Base-by-base conservation (phyloP, 305 asterid species). In the Andrographis paniculata region DNA sequence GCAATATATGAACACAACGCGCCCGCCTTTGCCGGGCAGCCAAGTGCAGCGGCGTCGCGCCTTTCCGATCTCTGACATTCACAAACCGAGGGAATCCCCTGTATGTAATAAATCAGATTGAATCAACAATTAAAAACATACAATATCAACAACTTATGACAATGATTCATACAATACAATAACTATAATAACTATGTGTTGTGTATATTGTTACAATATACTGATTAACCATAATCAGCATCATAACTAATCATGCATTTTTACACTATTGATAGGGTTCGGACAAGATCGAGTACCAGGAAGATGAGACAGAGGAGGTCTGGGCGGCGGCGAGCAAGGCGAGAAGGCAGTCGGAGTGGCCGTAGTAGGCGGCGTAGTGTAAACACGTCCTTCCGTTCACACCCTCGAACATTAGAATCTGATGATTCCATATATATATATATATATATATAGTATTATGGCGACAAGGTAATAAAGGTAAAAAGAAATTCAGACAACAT, bases 301-400 rank as follows among this genome's bases (percentile, higher is more conserved):
- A 84, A 66, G 72, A 70, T 9, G 97, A 68, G 43, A 88, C 74
- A 17, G 75, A 92, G 51, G 93, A 74, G 50, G 81, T 70, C 5
- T 77, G 78, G 20, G 98, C 98, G 6, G 82, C 69, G 1, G 77
- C 58, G 23, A 89, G 93, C 72, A 85, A 82, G 38, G 63, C 63
- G 41, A 76, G 70, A 20, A 89, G 87, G 71, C 93, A 89, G 59
- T 76, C 92, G 1, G 72, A 72, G 62, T 80, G 87, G 51, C 98
- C 98, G 39, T 80, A 86, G 62, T 85, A 89, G 15, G 98, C 94
- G 14, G 98, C 94, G 70, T 85, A 89, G 67, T 89, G 98, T 76
- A 86, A 75, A 61, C 98, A 89, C 12, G 98, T 89, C 67, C 96
- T 78, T 56, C 93, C 86, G 63, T 77, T 74, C 28, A 72, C 56